Conservation (phyloP, 208 protist genomes). For the Herpetomonas tarakana region DNA sequence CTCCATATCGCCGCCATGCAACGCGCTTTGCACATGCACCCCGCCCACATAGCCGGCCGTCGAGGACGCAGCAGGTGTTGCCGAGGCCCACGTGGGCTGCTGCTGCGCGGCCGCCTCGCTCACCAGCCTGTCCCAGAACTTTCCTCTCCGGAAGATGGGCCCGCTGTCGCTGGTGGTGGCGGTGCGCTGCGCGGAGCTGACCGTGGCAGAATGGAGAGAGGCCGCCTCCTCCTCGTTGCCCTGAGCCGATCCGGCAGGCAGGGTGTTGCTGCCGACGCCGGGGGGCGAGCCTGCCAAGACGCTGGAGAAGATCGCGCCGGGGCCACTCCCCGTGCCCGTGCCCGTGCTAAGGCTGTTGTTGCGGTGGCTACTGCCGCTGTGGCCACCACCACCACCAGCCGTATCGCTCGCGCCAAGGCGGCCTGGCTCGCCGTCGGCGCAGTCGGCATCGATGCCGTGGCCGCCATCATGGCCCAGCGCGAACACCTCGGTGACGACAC, state of each 20-base stretch:
- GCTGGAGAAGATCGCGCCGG: conserved; percentile 4
- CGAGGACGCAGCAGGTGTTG: background rate
- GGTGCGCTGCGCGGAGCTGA: background rate
- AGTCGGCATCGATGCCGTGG: background rate
- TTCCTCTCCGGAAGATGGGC: too few species aligned
- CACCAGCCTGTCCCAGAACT: conserved; percentile 35
- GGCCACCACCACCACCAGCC: background rate
- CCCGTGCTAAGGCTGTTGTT: background rate
- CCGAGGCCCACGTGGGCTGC: background rate
- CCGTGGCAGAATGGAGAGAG: background rate
- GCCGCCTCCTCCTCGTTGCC: background rate
- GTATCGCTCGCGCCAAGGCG: background rate
- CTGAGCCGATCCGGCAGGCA: background rate
- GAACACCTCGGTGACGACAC: conserved; percentile 71
- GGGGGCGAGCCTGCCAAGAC: background rate
- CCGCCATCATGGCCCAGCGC: conserved; percentile 21
- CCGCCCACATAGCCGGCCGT: background rate
- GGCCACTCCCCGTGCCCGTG: background rate
- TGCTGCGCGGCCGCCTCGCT: conserved; percentile 1
- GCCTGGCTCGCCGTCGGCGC: background rate
- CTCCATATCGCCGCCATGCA: conserved; percentile 6
- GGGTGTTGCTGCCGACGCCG: background rate
- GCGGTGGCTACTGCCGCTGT: background rate
- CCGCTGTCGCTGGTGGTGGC: background rate
- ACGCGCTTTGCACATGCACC: conserved; percentile 3